Conservation (phyloP, 129 eudicot genomes). For the Oenanthe sinensis region DNA sequence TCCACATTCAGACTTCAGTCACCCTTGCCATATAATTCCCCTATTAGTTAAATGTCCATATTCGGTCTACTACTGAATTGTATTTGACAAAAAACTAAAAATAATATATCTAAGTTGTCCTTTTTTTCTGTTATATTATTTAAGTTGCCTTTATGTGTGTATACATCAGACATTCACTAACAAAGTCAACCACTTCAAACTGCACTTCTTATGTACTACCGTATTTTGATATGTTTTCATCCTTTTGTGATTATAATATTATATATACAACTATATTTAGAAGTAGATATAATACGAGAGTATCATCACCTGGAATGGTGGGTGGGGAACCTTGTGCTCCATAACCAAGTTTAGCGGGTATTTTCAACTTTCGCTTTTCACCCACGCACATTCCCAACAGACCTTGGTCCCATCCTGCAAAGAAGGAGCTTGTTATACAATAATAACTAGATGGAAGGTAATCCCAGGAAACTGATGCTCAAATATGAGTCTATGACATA, state of each 20-base stretch:
- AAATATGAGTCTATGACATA: not conserved
- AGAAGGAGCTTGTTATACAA: constrained; percentile 1
- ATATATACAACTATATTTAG: not conserved
- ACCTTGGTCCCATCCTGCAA: constrained; percentile 99
- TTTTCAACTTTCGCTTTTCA: constrained; percentile 92
- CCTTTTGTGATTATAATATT: not conserved
- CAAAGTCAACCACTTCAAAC: not conserved
- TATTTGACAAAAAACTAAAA: not conserved
- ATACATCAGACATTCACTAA: not conserved
- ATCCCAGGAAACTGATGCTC: not conserved
- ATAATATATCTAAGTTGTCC: not conserved
- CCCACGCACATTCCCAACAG: constrained; percentile 95
- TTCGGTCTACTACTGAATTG: not conserved
- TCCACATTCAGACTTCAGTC: not conserved
- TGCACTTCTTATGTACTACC: not conserved
- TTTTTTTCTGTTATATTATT: not conserved
- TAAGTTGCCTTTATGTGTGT: not conserved
- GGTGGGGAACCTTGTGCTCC: constrained; percentile 99
- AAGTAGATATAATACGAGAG: not conserved
- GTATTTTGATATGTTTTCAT: not conserved
- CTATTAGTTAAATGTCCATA: not conserved
- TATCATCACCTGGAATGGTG: constrained; percentile 70
- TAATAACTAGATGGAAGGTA: not conserved
- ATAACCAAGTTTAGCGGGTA: constrained; percentile 92
- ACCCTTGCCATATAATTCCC: not conserved